Evolutionary conservation across 768 basidiomycete species (phyloP), one percentile per base, ranked within the genome.

Genomic region (Coprinellus micaceus): DNA sequence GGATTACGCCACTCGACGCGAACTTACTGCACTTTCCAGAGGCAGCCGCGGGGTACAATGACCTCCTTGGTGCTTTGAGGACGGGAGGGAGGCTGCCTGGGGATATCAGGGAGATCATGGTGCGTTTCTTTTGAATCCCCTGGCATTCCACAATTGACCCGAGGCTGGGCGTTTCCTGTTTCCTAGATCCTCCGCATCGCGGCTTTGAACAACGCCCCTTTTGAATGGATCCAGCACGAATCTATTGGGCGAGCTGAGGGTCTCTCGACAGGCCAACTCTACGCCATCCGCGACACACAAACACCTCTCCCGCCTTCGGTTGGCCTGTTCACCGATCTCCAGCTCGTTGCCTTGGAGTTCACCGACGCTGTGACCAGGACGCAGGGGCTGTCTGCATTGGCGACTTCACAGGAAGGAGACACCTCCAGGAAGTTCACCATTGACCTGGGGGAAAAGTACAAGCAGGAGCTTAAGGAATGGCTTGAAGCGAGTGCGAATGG

Each of bases 291-390:
- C 25, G 81, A 85, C 60, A 69, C 72, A 0, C 61, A 71, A 11
- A 74, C 75, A 0, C 74, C 75, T 2, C 46, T 77, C 0, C 74
- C 77, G 0, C 75, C 79, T 12, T 41, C 41, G 52, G 19, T 26
- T 30, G 73, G 71, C 5, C 58, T 78, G 17, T 71, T 87, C 15
- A 73, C 72, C 0, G 67, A 79, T 1, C 64, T 83, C 7, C 80
- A 83, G 62, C 70, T 70, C 13, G 76, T 81, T 11, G 84, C 83
- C 1, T 64, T 86, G 13, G 68, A 69, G 4, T 88, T 83, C 64
- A 78, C 84, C 17, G 84, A 88, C 64, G 71, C 76, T n/a, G 82
- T 79, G 49, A 88, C 85, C 7, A n/a, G n/a, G n/a, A n/a, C n/a
- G n/a, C n/a, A n/a, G n/a, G n/a, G n/a, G n/a, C n/a, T n/a, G n/a